A percentile compares a stretch with the other conserved stretches of the same genome.
These are phyloP conservation scores for Pseudocercospora crystallina DNA, from an alignment of 2,329 filamentous ascomycete species.

Conservation along the genomic window DNA sequence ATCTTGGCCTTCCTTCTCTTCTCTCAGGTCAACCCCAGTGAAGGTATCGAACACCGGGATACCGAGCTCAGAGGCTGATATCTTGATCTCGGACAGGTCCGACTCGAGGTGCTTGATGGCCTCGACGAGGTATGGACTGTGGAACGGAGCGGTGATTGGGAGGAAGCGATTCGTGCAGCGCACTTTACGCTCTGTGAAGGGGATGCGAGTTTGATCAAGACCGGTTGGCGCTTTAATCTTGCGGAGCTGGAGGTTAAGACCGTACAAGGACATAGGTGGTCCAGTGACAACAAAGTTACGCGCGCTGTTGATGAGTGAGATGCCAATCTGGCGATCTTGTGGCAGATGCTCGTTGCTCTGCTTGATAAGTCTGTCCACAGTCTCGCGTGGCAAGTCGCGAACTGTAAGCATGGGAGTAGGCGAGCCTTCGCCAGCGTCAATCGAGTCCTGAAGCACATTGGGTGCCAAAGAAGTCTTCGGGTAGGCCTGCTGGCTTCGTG, in stretches of 20 bases:
- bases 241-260: constrained; percentile 88
- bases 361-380: constrained; percentile 95
- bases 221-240: constrained; percentile 99
- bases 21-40: constrained; percentile 79
- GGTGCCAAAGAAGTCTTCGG: constrained; percentile 92
- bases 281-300: constrained; percentile 96
- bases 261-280: constrained; percentile 91
- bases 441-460: constrained; percentile 84
- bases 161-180: constrained; percentile 96
- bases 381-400: constrained; percentile 80
- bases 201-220: constrained; percentile 89
- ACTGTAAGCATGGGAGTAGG: constrained; percentile 98
- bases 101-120: constrained; percentile 81
- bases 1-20: constrained; percentile 65
- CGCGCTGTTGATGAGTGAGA: constrained; percentile 94
- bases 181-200: constrained; percentile 92
- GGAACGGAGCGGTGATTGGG: constrained; percentile 96
- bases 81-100: constrained; percentile 79
- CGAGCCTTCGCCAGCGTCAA: constrained; percentile 89
- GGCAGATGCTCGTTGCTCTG: constrained; percentile 96
- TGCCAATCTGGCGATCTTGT: constrained; percentile 85
- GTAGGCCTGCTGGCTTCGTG: constrained; percentile 95
- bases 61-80: constrained; percentile 69
- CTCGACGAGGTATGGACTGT: constrained; percentile 87
- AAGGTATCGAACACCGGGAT: constrained; percentile 90